Conservation (phyloP, 139 green algal genomes). For the Chara braunii region DNA sequence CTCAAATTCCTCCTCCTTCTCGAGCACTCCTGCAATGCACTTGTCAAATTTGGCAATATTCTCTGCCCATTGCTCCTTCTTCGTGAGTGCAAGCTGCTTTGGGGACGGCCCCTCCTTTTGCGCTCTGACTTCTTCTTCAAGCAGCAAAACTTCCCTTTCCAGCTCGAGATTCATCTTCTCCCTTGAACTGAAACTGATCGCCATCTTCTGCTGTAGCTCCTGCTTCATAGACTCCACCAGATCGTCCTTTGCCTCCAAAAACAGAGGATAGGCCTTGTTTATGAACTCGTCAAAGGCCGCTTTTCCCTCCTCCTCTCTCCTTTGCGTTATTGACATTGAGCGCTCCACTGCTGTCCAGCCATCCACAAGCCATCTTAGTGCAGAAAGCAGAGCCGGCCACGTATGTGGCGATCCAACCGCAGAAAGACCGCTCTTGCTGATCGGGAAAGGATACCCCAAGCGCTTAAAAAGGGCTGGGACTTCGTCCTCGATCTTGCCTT, state of each 20-base stretch:
- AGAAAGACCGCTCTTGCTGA: constrained; percentile 79
- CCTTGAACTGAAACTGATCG: background rate
- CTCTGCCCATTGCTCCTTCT: no score
- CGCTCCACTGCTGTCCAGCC: constrained; percentile 77
- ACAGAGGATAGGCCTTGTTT: constrained; percentile 57
- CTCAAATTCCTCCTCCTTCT: no score
- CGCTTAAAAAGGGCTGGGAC: constrained; percentile 80
- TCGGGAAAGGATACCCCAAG: constrained; percentile 83
- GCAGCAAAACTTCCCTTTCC: no score
- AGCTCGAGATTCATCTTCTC: constrained; percentile 4
- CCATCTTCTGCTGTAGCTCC: background rate
- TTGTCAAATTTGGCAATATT: no score
- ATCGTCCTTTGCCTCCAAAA: constrained; percentile 51
- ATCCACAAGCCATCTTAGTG: constrained; percentile 83
- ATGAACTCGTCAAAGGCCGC: constrained; percentile 66
- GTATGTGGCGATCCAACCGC: constrained; percentile 85
- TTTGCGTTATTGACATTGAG: constrained; percentile 32
- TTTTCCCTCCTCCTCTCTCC: constrained; percentile 33
- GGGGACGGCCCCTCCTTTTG: no score
- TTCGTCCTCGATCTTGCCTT: constrained; percentile 59
- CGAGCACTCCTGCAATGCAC: no score
- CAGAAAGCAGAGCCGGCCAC: constrained; percentile 78
- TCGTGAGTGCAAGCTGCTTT: no score
- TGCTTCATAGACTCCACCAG: constrained; percentile 3
- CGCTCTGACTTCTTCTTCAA: no score